Evolutionary conservation across 176 grass and related monocot genomes (phyloP), one percentile per base, ranked within the genome.

Genomic region (Oryza longistaminata): DNA sequence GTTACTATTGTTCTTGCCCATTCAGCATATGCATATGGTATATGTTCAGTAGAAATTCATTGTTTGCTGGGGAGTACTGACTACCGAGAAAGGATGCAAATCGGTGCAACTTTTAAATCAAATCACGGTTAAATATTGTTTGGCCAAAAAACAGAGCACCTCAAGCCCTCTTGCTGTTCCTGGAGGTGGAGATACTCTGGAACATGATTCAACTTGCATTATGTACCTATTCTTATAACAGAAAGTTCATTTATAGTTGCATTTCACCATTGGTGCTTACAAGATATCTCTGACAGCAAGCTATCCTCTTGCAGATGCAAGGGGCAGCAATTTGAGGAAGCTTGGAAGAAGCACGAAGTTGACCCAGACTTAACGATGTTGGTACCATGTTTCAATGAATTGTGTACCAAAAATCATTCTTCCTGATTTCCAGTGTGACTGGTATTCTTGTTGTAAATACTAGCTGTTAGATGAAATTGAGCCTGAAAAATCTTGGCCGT

Each of bases 261-360:
- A 68, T 75, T 80, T 58, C 2, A 35, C 50, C 58, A 39, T 67
- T 78, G 50, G 14, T 46, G 9, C 26, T 11, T 48, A 3, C 0
- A 14, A 66, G 69, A 19, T 58, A 12, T 35, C 50, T 61, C 45
- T 83, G 49, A 39, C 45, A 17, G 44, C 70, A 86, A 37, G 39
- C 39, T 44, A 12, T 74, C 66, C 24, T 69, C n/a, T 29, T 82
- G 74, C 67, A 99, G 93, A 66, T 98, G 93, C 85, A 91, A 95
- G 70, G 93, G 88, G 9, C 67, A 76, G n/a, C 90, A 94, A 35
- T 96, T 98, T 84, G 76, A 96, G 82, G 86, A 82, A 74, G 80
- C 85, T 39, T 99, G 96, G 96, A 89, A 90, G 72, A 96, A 94
- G 74, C 96, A 96, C 78, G 91, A 90, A 84, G 69, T 66, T 85